Conservation (phyloP, 2,329 filamentous ascomycete genomes). For the Beauveria scarabaeidicola region DNA sequence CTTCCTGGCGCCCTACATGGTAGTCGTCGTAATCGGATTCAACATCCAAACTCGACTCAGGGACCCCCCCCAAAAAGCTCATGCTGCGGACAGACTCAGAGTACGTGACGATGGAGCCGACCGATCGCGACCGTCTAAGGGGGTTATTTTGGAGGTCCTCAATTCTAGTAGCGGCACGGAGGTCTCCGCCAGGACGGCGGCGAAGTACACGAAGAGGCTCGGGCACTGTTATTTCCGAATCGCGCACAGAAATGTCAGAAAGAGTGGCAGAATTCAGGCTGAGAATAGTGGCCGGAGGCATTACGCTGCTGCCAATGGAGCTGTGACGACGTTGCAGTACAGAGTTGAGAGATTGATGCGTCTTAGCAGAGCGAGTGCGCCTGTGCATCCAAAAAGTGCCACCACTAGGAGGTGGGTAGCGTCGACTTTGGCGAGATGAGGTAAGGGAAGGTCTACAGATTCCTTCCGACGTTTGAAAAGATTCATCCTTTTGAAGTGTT, state of each 20-base stretch:
- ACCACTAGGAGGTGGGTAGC: slow-evolving; percentile 21
- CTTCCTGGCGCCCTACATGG: slow-evolving; percentile 28
- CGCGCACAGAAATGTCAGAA: slow-evolving; percentile 42
- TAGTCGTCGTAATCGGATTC: slow-evolving; percentile 13
- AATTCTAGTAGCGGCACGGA: slow-evolving; percentile 59
- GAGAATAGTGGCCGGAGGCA: slow-evolving; percentile 40
- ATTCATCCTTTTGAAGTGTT: slow-evolving; percentile 25
- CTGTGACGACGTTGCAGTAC: slow-evolving; percentile 46
- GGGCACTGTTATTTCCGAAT: slow-evolving; percentile 35
- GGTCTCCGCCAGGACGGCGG: slow-evolving; percentile 64
- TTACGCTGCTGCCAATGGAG: slow-evolving; percentile 51
- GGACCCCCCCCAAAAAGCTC: slow-evolving; percentile 37
- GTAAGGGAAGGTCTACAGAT: slow-evolving; percentile 24
- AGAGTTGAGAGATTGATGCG: slow-evolving; percentile 41
- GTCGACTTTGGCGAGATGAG: slow-evolving; percentile 18
- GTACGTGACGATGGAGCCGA: slow-evolving; percentile 51
- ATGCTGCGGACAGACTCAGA: slow-evolving; percentile 49
- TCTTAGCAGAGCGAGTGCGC: slow-evolving; percentile 39
- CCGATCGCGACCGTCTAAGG: slow-evolving; percentile 46
- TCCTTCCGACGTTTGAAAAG: slow-evolving; percentile 25
- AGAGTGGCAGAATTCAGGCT: slow-evolving; percentile 55
- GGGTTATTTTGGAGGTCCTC: slow-evolving; percentile 47
- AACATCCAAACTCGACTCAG: slow-evolving; percentile 23
- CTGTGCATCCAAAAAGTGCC: slow-evolving; percentile 29
- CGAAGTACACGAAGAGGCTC: slow-evolving; percentile 56